Conservation (phyloP, 192 early-diverging fungal genomes). For the Backusella tuberculispora region DNA sequence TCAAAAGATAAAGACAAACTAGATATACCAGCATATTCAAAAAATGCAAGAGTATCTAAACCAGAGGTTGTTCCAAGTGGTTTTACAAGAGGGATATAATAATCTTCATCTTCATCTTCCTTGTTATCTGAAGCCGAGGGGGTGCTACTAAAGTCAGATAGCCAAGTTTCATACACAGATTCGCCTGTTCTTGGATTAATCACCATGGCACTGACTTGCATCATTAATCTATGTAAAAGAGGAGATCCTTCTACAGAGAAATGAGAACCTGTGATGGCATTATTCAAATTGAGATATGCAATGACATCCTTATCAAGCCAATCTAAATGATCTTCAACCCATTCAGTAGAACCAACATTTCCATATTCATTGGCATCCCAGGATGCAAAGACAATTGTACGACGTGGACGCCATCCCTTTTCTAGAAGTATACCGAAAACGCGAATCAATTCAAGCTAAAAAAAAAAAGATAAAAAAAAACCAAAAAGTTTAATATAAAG, state of each 20-base stretch:
- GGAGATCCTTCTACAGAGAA: constrained; percentile 59
- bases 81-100: neutral
- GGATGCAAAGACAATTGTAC: constrained; percentile 61
- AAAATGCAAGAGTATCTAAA: constrained; percentile 55
- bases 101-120: neutral
- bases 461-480: neutral
- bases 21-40: constrained; percentile 60
- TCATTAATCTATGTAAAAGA: constrained; percentile 45
- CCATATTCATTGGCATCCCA: constrained; percentile 73
- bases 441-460: constrained; percentile 58
- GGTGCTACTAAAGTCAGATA: neutral
- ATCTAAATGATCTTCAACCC: constrained; percentile 62
- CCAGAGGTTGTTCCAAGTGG: constrained; percentile 24
- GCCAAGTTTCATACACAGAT: constrained; percentile 56
- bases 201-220: constrained; percentile 48
- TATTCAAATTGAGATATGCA: constrained; percentile 63
- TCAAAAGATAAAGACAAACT: constrained; percentile 57
- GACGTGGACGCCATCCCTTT: constrained; percentile 64
- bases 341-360: constrained; percentile 63
- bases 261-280: constrained; percentile 46
- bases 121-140: too few species aligned
- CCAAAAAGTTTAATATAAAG: neutral
- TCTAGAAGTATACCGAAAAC: constrained; percentile 56
- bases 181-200: constrained; percentile 46
- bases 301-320: constrained; percentile 54